A percentile compares a stretch with the other conserved stretches of the same genome.
Conservation (phyloP, 179 eudicot genomes). For the Pouteria campechiana region DNA sequence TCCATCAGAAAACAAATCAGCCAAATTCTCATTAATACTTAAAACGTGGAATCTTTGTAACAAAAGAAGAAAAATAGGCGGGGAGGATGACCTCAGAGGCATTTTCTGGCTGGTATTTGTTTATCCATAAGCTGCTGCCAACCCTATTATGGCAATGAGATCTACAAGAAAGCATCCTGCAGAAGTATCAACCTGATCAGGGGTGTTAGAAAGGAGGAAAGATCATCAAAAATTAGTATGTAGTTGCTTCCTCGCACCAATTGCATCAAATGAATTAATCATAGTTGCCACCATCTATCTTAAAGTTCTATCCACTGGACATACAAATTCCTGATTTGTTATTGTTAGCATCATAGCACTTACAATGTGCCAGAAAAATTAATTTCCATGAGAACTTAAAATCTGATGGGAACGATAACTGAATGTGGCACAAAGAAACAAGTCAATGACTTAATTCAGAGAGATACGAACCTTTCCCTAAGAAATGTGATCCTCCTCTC, state of each 20-base stretch:
- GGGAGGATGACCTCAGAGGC: conserved; percentile 62
- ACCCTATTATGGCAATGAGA: conserved; percentile 32
- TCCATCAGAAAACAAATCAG: not conserved
- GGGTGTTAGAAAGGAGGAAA: conserved; percentile 5
- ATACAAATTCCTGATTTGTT: too few species aligned
- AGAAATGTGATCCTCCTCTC: conserved; percentile 20
- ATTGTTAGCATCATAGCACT: too few species aligned
- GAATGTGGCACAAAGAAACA: not conserved
- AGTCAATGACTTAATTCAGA: not conserved
- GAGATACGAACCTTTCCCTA: conserved; percentile 41
- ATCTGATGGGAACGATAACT: not conserved
- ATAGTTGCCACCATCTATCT: too few species aligned
- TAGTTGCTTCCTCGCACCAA: too few species aligned
- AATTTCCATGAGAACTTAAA: not conserved
- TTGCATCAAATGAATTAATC: too few species aligned
- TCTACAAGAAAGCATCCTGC: conserved; percentile 38
- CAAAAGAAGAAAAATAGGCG: not conserved
- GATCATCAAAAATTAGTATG: too few species aligned
- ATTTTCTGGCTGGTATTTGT: conserved; percentile 75
- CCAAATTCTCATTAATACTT: not conserved
- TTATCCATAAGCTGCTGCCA: conserved; percentile 81
- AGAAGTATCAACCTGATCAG: too few species aligned
- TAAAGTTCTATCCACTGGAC: too few species aligned
- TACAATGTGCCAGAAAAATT: not conserved
- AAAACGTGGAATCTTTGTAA: not conserved